A percentile compares a stretch with the other conserved stretches of the same genome.
Evolutionary conservation across 345 rosid species (phyloP).

Genomic region (Bruguiera gymnorhiza): DNA sequence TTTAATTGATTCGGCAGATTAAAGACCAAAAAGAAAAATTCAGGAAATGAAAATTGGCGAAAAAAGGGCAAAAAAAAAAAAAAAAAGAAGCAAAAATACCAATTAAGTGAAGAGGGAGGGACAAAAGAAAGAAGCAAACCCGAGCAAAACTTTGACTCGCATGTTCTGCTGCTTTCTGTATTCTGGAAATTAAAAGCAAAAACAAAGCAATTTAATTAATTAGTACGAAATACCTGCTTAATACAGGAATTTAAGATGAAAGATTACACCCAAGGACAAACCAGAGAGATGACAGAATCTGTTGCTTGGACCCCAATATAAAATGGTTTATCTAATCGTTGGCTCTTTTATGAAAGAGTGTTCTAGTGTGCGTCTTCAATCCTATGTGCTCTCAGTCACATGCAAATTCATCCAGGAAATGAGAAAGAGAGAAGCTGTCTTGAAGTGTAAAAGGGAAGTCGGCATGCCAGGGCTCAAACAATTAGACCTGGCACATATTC

Average conservation of each 20-base stretch:
- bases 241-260: background rate
- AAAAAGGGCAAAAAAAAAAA: background rate
- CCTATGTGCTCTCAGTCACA: no score
- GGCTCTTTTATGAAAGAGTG: no score
- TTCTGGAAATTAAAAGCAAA: slow-evolving; percentile 33
- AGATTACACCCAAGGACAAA: slow-evolving; percentile 13
- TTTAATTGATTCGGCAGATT: no score
- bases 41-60: no score
- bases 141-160: slow-evolving; percentile 79
- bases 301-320: slow-evolving; percentile 64
- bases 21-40: no score
- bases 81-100: background rate
- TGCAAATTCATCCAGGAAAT: no score
- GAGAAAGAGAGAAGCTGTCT: no score
- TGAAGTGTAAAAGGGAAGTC: no score
- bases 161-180: slow-evolving; percentile 74
- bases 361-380: no score
- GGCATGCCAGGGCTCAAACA: no score
- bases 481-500: no score
- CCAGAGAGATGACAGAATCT: slow-evolving; percentile 49
- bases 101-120: background rate
- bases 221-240: background rate
- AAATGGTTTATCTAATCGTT: slow-evolving; percentile 7
- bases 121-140: slow-evolving; percentile 28
- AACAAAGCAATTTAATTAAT: background rate